Evolutionary conservation across 2,329 filamentous ascomycete genomes (phyloP).

Genomic region (Lachnellula arida): DNA sequence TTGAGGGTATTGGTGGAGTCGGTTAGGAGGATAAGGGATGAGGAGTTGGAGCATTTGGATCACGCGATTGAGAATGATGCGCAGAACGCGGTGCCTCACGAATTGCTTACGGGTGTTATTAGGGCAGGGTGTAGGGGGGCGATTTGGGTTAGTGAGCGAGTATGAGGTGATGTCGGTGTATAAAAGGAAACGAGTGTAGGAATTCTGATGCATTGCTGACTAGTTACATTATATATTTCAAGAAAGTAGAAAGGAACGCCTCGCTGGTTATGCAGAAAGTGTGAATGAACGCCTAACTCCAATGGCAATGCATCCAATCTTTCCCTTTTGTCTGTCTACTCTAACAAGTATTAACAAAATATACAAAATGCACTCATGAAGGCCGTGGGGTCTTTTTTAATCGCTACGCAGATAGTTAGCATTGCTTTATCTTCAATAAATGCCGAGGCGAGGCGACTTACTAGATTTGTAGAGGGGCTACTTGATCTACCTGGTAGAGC

Average conservation of each 20-base stretch:
- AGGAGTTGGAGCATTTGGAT: slow-evolving; percentile 95
- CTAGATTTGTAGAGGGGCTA: slow-evolving; percentile 97
- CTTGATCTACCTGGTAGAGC: slow-evolving; percentile 93
- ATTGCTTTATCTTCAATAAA: not conserved
- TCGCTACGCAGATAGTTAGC: slow-evolving; percentile 18
- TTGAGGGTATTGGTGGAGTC: slow-evolving; percentile 66
- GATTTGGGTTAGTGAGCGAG: slow-evolving; percentile 83
- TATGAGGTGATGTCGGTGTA: slow-evolving; percentile 38
- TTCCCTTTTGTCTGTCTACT: not conserved
- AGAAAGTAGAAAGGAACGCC: not conserved
- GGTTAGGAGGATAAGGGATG: slow-evolving; percentile 80
- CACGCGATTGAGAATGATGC: slow-evolving; percentile 92
- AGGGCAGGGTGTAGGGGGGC: slow-evolving; percentile 85
- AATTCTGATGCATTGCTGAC: slow-evolving; percentile 4
- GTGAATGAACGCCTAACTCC: slow-evolving; percentile 7
- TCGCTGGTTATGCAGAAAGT: slow-evolving; percentile 19
- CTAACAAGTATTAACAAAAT: slow-evolving; percentile 6
- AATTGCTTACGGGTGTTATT: slow-evolving; percentile 81
- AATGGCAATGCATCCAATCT: slow-evolving; percentile 6
- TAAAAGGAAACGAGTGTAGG: not conserved
- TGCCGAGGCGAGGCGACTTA: slow-evolving; percentile 45
- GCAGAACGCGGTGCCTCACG: slow-evolving; percentile 84
- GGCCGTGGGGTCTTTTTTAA: slow-evolving; percentile 16
- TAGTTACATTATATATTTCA: slow-evolving; percentile 8
- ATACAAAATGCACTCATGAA: slow-evolving; percentile 14